Conservation (phyloP, 192 early-diverging fungal species). For the Podila epicladia region DNA sequence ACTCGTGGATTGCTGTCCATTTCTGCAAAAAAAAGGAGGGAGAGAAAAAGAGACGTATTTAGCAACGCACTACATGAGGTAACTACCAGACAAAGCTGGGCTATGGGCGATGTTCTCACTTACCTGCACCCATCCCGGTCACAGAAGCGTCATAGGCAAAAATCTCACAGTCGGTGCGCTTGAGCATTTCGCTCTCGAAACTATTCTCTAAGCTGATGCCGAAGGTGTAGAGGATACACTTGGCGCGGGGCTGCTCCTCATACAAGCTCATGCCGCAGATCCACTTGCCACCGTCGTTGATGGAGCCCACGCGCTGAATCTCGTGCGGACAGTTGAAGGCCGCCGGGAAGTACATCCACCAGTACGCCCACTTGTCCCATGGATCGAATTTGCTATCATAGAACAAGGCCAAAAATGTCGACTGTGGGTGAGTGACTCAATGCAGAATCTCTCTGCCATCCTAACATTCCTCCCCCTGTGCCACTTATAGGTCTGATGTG, state of each 20-base stretch:
- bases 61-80: neutral
- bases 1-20: conserved; percentile 7
- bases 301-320: conserved; percentile 40
- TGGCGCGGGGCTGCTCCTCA: conserved; percentile 28
- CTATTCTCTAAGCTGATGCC: conserved; percentile 37
- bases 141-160: conserved; percentile 46
- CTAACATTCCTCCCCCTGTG: too few relatives aligned
- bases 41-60: too few relatives aligned
- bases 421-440: too few relatives aligned
- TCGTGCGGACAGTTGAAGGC: conserved; percentile 37
- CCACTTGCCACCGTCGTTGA: conserved; percentile 43
- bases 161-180: conserved; percentile 40
- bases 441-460: too few relatives aligned
- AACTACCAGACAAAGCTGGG: neutral
- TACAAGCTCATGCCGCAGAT: conserved; percentile 35
- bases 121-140: conserved; percentile 12
- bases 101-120: neutral
- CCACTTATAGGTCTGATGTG: too few relatives aligned
- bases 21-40: neutral
- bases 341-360: conserved; percentile 46
- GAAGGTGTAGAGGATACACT: conserved; percentile 42
- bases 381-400: conserved; percentile 22
- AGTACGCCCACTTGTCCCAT: conserved; percentile 10
- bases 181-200: conserved; percentile 38
- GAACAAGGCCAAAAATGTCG: too few relatives aligned